These are phyloP conservation scores for Fusarium bulbicola DNA, from an alignment of 2,329 filamentous ascomycete species.

Conservation along the genomic window DNA sequence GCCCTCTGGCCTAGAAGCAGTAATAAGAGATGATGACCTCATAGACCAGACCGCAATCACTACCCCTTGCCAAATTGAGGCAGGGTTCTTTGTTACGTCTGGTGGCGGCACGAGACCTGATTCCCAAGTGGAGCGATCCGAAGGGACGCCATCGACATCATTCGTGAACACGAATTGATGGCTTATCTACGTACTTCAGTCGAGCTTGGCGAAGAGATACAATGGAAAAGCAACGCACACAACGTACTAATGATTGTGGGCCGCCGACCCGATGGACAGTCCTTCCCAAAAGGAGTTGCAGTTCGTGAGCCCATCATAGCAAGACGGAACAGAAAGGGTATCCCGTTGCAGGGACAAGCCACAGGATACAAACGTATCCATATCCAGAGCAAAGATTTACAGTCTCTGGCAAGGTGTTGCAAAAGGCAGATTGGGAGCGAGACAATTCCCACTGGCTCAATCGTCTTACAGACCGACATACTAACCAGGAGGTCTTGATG, in stretches of 20 bases:
- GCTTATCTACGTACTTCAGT: background rate
- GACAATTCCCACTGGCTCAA: background rate
- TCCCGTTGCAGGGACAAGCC: accelerated
- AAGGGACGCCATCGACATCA: background rate
- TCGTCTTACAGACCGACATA: background rate
- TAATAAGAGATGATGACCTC: background rate
- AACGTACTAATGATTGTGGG: background rate
- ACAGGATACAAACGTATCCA: accelerated
- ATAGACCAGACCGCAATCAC: too few relatives aligned
- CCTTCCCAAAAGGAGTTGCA: background rate
- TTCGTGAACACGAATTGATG: background rate
- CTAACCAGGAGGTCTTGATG: background rate
- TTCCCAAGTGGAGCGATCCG: accelerated
- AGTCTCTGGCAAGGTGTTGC: background rate
- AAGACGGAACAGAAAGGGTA: background rate
- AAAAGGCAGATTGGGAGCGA: background rate
- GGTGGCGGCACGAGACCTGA: background rate
- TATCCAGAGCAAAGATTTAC: too few relatives aligned
- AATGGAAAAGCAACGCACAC: too few relatives aligned
- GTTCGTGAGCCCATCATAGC: background rate
- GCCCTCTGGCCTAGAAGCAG: background rate
- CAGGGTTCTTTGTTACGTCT: accelerated
- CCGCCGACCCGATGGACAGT: background rate
- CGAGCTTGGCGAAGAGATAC: accelerated
- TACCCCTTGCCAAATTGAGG: accelerated